These are phyloP conservation scores for Phyllosticta citribraziliensis DNA, from an alignment of 2,329 filamentous ascomycete genomes.

Conservation along the genomic window DNA sequence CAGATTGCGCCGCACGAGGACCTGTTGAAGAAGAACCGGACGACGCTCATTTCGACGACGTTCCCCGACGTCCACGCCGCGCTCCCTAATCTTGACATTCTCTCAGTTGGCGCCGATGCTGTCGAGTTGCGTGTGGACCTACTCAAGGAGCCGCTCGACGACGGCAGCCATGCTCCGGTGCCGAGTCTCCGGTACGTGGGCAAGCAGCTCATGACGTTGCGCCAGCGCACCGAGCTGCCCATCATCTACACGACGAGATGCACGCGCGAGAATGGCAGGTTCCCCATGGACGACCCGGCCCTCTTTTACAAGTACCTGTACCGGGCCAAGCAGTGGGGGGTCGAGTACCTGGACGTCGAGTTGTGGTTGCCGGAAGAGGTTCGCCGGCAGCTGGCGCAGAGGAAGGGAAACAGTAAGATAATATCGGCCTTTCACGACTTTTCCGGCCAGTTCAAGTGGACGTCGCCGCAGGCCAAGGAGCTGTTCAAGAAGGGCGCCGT, in stretches of 20 bases:
- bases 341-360: constrained; percentile 84
- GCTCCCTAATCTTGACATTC: constrained; percentile 73
- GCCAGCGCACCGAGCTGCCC: constrained; percentile 77
- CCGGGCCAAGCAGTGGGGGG: constrained; percentile 77
- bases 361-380: constrained; percentile 76
- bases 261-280: constrained; percentile 70
- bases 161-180: constrained; percentile 53
- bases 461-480: constrained; percentile 58
- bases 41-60: constrained; percentile 78
- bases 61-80: constrained; percentile 79
- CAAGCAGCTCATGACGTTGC: constrained; percentile 73
- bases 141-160: constrained; percentile 57
- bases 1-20: constrained; percentile 71
- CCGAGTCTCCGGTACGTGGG: constrained; percentile 78
- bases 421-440: constrained; percentile 92
- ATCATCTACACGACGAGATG: constrained; percentile 84
- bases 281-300: constrained; percentile 69
- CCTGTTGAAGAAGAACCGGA: constrained; percentile 66
- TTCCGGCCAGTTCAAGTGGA: constrained; percentile 75
- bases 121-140: constrained; percentile 79
- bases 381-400: constrained; percentile 54
- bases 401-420: constrained; percentile 69
- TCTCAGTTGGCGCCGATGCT: constrained; percentile 78
- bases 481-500: constrained; percentile 62
- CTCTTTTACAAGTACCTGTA: constrained; percentile 73